These are phyloP conservation scores for Ramichloridium luteum DNA, from an alignment of 2,329 filamentous ascomycete species.

Conservation along the genomic window DNA sequence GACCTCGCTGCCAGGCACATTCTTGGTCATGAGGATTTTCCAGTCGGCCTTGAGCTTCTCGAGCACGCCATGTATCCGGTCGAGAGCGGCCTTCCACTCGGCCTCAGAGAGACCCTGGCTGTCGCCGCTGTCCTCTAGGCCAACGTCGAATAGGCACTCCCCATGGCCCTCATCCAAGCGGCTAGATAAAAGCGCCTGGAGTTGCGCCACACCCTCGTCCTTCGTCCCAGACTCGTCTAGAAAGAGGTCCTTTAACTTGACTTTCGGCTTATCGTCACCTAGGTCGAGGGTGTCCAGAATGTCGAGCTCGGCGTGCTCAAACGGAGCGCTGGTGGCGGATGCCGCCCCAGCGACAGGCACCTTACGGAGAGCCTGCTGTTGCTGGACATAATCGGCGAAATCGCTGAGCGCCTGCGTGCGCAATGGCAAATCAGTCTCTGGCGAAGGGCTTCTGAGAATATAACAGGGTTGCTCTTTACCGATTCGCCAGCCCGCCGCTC, in stretches of 20 bases:
- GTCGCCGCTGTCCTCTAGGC: slow-evolving; percentile 80
- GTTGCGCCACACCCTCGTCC: slow-evolving; percentile 48
- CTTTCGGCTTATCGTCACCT: slow-evolving; percentile 54
- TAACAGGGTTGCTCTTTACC: slow-evolving; percentile 45
- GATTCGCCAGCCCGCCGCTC: slow-evolving; percentile 81
- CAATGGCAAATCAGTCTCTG: slow-evolving; percentile 3
- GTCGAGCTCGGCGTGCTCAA: slow-evolving; percentile 76
- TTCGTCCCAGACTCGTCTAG: slow-evolving; percentile 39
- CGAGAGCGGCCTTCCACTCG: slow-evolving; percentile 64
- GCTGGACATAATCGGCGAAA: slow-evolving; percentile 94
- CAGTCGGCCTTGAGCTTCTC: slow-evolving; percentile 58
- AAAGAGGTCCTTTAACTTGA: slow-evolving; percentile 65
- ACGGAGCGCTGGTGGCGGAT: slow-evolving; percentile 16
- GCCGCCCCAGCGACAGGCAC: slow-evolving; percentile 24
- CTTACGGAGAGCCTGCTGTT: slow-evolving; percentile 65
- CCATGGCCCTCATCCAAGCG: slow-evolving; percentile 74
- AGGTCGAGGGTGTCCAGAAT: slow-evolving; percentile 70
- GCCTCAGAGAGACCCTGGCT: slow-evolving; percentile 62
- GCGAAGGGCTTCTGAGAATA: too few relatives aligned
- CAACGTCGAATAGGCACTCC: slow-evolving; percentile 83
- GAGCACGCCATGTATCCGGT: slow-evolving; percentile 53
- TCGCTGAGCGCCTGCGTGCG: slow-evolving; percentile 63
- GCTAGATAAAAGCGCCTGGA: slow-evolving; percentile 53
- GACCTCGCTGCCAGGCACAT: slow-evolving; percentile 59
- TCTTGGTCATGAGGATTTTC: slow-evolving; percentile 75